Evolutionary conservation across 768 basidiomycete species (phyloP), one percentile per base, ranked within the genome.

Genomic region (Roridomyces roridus): DNA sequence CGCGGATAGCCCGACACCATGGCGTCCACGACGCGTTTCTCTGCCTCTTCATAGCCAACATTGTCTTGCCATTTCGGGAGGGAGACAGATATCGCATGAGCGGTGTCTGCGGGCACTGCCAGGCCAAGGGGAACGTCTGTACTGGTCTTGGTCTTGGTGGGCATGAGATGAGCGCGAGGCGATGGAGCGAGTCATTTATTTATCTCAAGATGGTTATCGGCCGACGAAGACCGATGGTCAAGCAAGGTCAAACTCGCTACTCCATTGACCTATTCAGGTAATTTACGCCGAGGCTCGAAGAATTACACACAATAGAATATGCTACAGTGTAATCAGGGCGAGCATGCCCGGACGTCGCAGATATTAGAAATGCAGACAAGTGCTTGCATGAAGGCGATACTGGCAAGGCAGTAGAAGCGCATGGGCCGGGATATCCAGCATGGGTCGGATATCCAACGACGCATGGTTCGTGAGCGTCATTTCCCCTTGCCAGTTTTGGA

Each of bases 1-100:
- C 96, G 78, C 0, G 96, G 96, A 68, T 98, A 99, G 5, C 96
- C 96, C 4, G 87, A 83, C 37, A 91, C 84, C 95, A 96, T 93
- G 6, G 74, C 77, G 53, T 90, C 82, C 1, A 91, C 67, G 6
- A 98, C 86, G 34, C 94, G 80, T 63, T 88, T 84, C 9, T 91
- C 87, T 17, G 93, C 93, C 65, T 94, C 89, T 72, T 98, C 96
- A 65, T 98, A 98, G 12, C 80, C 95, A 18, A 98, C 85, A 65
- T 89, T 92, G 71, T 98, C 96, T 28, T 77, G 75, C 96, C 96
- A 98, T 12, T 81, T 90, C 2, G 92, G 91, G 0, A 93, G 79
- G 5, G 88, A 89, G 5, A 92, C 90, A 6, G 88, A 90, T 58
- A 92, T 88, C 15, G 91, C 91, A 64, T 93, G 91, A 2, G 85